phyloP scores from a whole-genome alignment of 2,329 filamentous ascomycete genomes.

The Geosmithia flava region DNA sequence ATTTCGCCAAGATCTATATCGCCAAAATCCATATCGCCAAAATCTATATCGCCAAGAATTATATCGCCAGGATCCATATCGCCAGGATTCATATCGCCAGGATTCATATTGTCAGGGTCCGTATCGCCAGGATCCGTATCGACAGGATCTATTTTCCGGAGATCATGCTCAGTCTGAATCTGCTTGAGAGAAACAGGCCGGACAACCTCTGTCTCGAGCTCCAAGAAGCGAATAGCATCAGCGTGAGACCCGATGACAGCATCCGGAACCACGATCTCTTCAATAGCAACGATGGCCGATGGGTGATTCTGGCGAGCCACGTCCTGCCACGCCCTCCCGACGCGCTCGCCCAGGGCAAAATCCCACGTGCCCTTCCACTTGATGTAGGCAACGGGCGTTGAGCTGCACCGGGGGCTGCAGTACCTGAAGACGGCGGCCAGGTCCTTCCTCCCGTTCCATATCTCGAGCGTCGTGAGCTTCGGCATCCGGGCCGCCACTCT shows the following conservation, averaged over 20 bases:
- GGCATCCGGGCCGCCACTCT: slow-evolving; percentile 14
- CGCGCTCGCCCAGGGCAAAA: slow-evolving; percentile 12
- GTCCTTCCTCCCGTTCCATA: slow-evolving; percentile 15
- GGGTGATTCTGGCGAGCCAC: neutral
- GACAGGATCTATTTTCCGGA: no score
- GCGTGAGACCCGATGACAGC: neutral
- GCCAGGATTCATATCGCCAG: no score
- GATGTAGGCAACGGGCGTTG: slow-evolving; percentile 3
- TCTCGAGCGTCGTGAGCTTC: slow-evolving; percentile 14
- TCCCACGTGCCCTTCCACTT: slow-evolving; percentile 6
- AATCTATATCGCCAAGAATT: no score
- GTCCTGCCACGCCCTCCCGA: slow-evolving; percentile 6
- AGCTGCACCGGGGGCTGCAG: no score
- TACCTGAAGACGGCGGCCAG: slow-evolving; percentile 12
- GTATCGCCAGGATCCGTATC: no score
- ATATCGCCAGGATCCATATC: no score
- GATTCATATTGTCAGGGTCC: no score
- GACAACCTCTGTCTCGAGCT: slow-evolving; percentile 14
- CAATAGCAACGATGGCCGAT: neutral
- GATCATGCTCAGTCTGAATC: slow-evolving; percentile 13
- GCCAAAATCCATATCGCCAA: no score
- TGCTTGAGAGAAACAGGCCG: slow-evolving; percentile 19
- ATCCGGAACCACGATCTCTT: neutral
- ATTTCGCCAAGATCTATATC: no score
- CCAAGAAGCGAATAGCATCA: slow-evolving; percentile 5